Percentiles rank a stretch among this genome's conserved stretches.
These are phyloP conservation scores for Phytopythium boreale DNA, from an alignment of 352 stramenopile species.

Conservation along the genomic window DNA sequence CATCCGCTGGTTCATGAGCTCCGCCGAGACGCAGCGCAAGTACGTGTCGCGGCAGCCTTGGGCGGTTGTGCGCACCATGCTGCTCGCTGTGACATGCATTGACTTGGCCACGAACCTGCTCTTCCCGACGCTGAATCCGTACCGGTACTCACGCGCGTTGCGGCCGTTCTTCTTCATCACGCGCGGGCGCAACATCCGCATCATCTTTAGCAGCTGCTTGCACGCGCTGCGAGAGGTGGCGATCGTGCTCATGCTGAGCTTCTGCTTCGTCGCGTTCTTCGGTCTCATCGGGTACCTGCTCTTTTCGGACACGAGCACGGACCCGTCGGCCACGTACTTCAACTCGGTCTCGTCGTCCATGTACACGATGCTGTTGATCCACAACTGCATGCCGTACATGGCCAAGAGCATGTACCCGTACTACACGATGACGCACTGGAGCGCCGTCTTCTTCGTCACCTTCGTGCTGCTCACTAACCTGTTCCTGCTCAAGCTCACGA, in stretches of 20 bases:
- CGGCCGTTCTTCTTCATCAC: conserved; percentile 82
- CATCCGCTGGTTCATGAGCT: conserved; percentile 86
- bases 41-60: conserved; percentile 75
- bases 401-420: conserved; percentile 83
- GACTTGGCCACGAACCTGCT: conserved; percentile 51
- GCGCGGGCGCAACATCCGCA: conserved; percentile 73
- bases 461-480: conserved; percentile 81
- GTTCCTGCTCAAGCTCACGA: conserved; percentile 83
- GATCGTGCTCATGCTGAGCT: conserved; percentile 64
- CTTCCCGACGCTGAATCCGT: conserved; percentile 49
- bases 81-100: conserved; percentile 49
- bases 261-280: conserved; percentile 80
- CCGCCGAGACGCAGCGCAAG: conserved; percentile 68
- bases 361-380: conserved; percentile 83
- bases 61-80: conserved; percentile 58
- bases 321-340: conserved; percentile 57
- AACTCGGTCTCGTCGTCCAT: conserved; percentile 64
- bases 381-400: conserved; percentile 80
- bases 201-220: conserved; percentile 82
- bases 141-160: conserved; percentile 63
- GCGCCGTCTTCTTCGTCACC: conserved; percentile 72
- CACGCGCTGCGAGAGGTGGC: conserved; percentile 69
- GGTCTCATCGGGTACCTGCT: conserved; percentile 71
- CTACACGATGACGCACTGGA: conserved; percentile 77
- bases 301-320: conserved; percentile 66